phyloP scores from a whole-genome alignment of 495 filamentous ascomycete species.

The Penicillium parvum region DNA sequence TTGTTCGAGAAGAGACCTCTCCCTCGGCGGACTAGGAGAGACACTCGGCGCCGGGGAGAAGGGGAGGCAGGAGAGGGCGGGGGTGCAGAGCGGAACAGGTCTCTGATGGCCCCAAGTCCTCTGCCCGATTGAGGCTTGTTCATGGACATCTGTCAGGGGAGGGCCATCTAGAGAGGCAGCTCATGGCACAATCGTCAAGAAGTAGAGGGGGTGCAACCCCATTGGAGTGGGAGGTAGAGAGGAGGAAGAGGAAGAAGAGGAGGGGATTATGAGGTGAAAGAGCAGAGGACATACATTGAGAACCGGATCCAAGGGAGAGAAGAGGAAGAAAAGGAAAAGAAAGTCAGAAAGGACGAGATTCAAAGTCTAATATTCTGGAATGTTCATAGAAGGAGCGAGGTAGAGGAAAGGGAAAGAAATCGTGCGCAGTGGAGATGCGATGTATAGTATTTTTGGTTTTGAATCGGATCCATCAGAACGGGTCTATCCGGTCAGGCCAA shows the following conservation, averaged over 20 bases:
- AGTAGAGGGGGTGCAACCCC: background rate
- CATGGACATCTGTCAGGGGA: constrained; percentile 38
- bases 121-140: constrained; percentile 35
- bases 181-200: constrained; percentile 17
- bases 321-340: constrained; percentile 10
- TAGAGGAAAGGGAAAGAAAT: constrained; percentile 8
- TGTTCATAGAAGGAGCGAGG: constrained; percentile 21
- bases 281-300: constrained; percentile 31
- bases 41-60: constrained; percentile 31
- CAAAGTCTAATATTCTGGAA: constrained; percentile 33
- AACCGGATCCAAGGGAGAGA: constrained; percentile 6
- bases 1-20: constrained; percentile 37
- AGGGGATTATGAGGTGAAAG: constrained; percentile 12
- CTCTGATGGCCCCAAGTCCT: constrained; percentile 35
- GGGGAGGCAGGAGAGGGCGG: constrained; percentile 26
- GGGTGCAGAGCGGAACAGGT: constrained; percentile 35
- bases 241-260: constrained; percentile 9
- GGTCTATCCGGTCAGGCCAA: constrained; percentile 31
- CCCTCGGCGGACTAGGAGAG: constrained; percentile 38
- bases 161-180: constrained; percentile 22
- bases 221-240: constrained; percentile 2
- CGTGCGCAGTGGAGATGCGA: constrained; percentile 17
- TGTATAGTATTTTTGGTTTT: constrained; percentile 25
- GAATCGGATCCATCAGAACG: constrained; percentile 31
- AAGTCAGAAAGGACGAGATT: no score